Percentiles rank a stretch among this genome's conserved stretches.
These are phyloP conservation scores for Stachybotrys chartarum DNA, from an alignment of 2,329 filamentous ascomycete species.

Conservation along the genomic window DNA sequence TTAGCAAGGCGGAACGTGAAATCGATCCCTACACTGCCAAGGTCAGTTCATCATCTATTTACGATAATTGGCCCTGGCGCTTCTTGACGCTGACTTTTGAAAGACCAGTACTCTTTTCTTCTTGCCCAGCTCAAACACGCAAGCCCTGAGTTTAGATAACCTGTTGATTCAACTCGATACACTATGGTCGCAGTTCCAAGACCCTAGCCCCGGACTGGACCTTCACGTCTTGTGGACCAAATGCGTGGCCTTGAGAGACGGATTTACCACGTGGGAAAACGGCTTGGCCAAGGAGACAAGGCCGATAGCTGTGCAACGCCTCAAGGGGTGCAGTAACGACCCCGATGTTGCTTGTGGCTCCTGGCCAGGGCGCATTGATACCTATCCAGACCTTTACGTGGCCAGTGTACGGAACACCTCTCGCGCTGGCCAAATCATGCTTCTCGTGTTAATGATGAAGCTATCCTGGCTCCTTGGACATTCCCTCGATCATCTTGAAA, in stretches of 20 bases:
- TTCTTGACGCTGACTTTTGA: too few species aligned
- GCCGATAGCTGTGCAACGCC: not conserved
- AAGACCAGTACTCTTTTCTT: not conserved
- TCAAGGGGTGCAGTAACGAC: not conserved
- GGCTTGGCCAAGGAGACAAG: not conserved
- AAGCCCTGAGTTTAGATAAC: not conserved
- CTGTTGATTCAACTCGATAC: not conserved
- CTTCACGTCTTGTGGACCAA: not conserved
- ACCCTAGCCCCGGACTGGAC: not conserved
- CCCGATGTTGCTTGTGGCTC: not conserved
- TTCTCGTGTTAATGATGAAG: not conserved
- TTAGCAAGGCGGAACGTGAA: not conserved
- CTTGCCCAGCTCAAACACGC: not conserved
- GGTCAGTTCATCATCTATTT: not conserved
- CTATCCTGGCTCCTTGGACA: not conserved
- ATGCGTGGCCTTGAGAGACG: not conserved
- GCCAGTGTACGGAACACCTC: not conserved
- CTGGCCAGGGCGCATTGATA: not conserved
- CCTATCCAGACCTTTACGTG: not conserved
- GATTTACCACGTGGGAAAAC: not conserved
- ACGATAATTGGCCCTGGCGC: too few species aligned
- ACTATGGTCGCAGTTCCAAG: not conserved
- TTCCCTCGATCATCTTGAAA: not conserved
- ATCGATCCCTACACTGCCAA: not conserved
- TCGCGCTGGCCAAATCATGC: not conserved